Conservation (phyloP, 2,329 filamentous ascomycete species). For the Diaporthe capsici region DNA sequence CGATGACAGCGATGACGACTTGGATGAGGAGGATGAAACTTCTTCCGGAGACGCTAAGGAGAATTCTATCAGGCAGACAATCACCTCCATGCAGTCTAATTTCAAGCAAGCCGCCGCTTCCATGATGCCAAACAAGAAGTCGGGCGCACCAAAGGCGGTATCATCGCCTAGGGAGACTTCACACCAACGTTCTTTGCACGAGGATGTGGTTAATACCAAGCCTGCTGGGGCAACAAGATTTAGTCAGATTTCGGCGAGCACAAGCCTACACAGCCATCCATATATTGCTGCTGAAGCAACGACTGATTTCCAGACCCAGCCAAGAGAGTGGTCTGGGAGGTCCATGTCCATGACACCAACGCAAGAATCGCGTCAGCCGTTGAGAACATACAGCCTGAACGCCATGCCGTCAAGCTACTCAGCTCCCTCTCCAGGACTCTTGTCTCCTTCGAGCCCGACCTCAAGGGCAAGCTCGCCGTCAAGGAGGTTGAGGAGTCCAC, state of each 20-base stretch:
- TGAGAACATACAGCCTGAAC: conserved; percentile 42
- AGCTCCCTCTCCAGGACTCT: conserved; percentile 40
- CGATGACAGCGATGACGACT: conserved; percentile 30
- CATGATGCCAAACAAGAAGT: conserved; percentile 49
- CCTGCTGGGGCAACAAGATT: conserved; percentile 43
- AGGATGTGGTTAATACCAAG: conserved; percentile 40
- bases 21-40: conserved; percentile 16
- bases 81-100: conserved; percentile 46
- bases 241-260: conserved; percentile 44
- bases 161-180: conserved; percentile 41
- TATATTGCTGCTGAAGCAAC: conserved; percentile 47
- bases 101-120: conserved; percentile 49
- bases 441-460: conserved; percentile 48
- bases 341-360: conserved; percentile 51
- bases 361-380: conserved; percentile 46
- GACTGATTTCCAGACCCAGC: conserved; percentile 38
- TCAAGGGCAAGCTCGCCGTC: conserved; percentile 46
- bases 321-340: conserved; percentile 43
- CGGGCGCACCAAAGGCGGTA: conserved; percentile 52
- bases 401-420: conserved; percentile 30
- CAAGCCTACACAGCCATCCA: conserved; percentile 47
- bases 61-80: conserved; percentile 45
- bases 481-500: conserved; percentile 53
- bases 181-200: conserved; percentile 21
- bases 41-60: conserved; percentile 40